phyloP scores from a whole-genome alignment of 1,139 yeast genomes.

The Geotrichum aggregatum region DNA sequence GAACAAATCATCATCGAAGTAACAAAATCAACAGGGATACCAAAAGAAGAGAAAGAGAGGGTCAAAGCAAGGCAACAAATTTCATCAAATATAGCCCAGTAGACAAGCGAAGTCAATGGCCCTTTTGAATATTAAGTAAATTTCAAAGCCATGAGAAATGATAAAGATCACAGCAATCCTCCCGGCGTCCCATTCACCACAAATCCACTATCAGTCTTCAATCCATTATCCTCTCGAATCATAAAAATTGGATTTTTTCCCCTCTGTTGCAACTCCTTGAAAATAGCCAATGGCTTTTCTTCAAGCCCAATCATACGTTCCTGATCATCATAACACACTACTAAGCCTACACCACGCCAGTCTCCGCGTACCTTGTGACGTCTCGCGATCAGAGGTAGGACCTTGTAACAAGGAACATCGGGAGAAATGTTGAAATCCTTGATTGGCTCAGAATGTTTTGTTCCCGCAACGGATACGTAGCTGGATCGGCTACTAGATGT shows the following conservation, averaged over 20 bases:
- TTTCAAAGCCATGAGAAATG: neutral
- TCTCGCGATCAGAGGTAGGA: slow-evolving; percentile 83
- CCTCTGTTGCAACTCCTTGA: slow-evolving; percentile 78
- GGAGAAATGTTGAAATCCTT: slow-evolving; percentile 22
- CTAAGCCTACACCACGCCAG: slow-evolving; percentile 85
- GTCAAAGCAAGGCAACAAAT: no score
- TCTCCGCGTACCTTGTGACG: slow-evolving; percentile 78
- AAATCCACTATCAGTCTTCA: slow-evolving; percentile 30
- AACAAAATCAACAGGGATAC: no score
- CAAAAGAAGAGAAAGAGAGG: no score
- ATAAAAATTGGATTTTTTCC: slow-evolving; percentile 91
- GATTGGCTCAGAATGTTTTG: slow-evolving; percentile 17
- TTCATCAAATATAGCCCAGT: neutral
- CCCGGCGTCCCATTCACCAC: slow-evolving; percentile 38
- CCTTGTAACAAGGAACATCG: slow-evolving; percentile 88
- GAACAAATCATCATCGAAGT: no score
- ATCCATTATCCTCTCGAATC: slow-evolving; percentile 74
- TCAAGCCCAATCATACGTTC: slow-evolving; percentile 79
- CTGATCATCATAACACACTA: slow-evolving; percentile 86
- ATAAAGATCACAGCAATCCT: slow-evolving; percentile 32
- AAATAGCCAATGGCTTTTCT: slow-evolving; percentile 86
- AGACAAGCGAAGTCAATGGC: neutral
- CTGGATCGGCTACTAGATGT: slow-evolving; percentile 5
- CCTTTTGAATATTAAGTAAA: neutral
- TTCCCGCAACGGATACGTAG: slow-evolving; percentile 4